phyloP scores from a whole-genome alignment of 1,284 basidiomycete species.

The Cryptococcus sp. region DNA sequence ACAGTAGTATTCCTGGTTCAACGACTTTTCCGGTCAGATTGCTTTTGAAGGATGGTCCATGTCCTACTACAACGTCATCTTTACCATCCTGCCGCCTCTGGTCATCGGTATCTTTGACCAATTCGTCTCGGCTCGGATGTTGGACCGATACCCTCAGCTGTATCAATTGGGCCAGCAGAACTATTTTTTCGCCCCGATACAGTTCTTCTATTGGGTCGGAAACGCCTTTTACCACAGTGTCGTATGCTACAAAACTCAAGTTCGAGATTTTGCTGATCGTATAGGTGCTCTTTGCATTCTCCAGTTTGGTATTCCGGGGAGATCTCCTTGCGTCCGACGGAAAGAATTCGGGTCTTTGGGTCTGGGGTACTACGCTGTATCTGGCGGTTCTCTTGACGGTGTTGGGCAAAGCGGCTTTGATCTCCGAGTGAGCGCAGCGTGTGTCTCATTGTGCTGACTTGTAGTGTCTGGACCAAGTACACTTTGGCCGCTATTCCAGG shows the following conservation, averaged over 20 bases:
- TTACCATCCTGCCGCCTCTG: constrained; percentile 90
- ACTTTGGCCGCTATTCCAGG: constrained; percentile 95
- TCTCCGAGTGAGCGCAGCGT: constrained; percentile 76
- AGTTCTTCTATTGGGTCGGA: constrained; percentile 92
- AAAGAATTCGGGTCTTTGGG: constrained; percentile 86
- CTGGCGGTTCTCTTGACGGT: constrained; percentile 89
- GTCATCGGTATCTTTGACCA: constrained; percentile 98
- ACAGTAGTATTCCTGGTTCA: constrained; percentile 87
- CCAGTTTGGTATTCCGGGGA: constrained; percentile 84
- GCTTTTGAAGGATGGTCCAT: constrained; percentile 98
- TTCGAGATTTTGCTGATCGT: neutral
- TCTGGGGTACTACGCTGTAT: constrained; percentile 95
- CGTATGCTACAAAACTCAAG: constrained; percentile 51
- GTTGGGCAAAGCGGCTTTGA: constrained; percentile 91
- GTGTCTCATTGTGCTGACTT: constrained; percentile 14
- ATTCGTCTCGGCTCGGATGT: constrained; percentile 91
- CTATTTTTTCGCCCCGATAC: constrained; percentile 80
- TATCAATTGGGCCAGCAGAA: constrained; percentile 90
- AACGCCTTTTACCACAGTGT: constrained; percentile 93
- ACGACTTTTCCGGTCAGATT: constrained; percentile 97
- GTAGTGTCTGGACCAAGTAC: constrained; percentile 97
- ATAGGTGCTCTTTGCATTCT: constrained; percentile 80
- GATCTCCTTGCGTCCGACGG: constrained; percentile 77
- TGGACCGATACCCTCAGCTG: constrained; percentile 95
- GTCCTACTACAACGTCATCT: constrained; percentile 86